Conservation (phyloP, 2,329 filamentous ascomycete genomes). For the Aaosphaeria pasadenensis region DNA sequence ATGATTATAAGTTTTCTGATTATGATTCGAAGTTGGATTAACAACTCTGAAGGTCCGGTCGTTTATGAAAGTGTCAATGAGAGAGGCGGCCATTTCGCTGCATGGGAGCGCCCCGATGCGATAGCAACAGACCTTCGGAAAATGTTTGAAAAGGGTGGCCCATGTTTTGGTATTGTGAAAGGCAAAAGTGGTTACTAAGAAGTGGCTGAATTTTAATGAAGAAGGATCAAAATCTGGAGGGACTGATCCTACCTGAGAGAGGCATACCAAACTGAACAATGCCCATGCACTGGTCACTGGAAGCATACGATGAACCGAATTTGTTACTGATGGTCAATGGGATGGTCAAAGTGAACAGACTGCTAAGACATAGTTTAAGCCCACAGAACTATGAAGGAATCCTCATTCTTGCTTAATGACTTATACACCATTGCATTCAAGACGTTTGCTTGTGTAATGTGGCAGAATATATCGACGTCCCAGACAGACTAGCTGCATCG, state of each 20-base stretch:
- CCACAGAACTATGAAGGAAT: background rate
- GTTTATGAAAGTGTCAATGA: slow-evolving; percentile 55
- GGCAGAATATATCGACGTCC: background rate
- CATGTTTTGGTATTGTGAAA: slow-evolving; percentile 31
- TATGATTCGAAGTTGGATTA: slow-evolving; percentile 1
- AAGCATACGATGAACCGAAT: background rate
- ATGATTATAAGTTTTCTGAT: background rate
- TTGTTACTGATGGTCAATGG: background rate
- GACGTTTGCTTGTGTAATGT: background rate
- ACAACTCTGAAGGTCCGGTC: slow-evolving; percentile 38
- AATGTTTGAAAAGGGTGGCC: slow-evolving; percentile 55
- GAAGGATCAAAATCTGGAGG: background rate
- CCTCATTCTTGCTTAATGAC: background rate
- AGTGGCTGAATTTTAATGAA: background rate
- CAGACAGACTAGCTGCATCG: too few relatives aligned
- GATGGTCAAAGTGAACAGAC: too few relatives aligned
- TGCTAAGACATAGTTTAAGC: background rate
- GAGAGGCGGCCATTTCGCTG: slow-evolving; percentile 60
- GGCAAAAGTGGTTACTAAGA: slow-evolving; percentile 23
- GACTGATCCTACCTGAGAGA: background rate
- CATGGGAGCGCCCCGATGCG: slow-evolving; percentile 55
- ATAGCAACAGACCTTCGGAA: slow-evolving; percentile 53
- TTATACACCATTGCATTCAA: background rate
- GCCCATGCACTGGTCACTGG: too few relatives aligned
- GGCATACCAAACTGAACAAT: background rate